Evolutionary conservation across 345 rosid species (phyloP).

Genomic region (Linum tenue): DNA sequence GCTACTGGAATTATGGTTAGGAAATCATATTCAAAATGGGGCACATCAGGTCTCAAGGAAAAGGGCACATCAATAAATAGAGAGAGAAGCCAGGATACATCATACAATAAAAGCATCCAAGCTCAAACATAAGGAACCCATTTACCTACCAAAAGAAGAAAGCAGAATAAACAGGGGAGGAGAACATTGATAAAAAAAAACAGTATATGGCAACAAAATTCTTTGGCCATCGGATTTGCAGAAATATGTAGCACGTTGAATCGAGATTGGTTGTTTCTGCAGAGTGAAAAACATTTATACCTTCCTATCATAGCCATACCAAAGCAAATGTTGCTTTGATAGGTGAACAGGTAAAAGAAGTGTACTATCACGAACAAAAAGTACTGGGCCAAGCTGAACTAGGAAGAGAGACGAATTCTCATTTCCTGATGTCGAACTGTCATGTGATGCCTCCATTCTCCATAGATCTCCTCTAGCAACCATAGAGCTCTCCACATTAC

Average conservation of each 20-base stretch:
- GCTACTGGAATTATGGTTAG: background rate
- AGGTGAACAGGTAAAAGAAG: slow-evolving; percentile 85
- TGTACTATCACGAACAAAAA: slow-evolving; percentile 78
- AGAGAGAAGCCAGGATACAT: too few species aligned
- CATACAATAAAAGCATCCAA: too few species aligned
- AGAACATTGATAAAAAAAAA: slow-evolving; percentile 1
- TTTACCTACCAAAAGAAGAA: background rate
- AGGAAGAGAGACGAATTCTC: slow-evolving; percentile 79
- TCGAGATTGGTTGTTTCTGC: background rate
- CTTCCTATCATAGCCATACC: slow-evolving; percentile 98
- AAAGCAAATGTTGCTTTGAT: slow-evolving; percentile 92
- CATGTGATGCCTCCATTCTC: slow-evolving; percentile 81
- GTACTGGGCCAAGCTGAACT: slow-evolving; percentile 86
- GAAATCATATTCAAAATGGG: background rate
- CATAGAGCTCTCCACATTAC: slow-evolving; percentile 59
- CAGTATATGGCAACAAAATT: too few species aligned
- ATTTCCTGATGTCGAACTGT: slow-evolving; percentile 49
- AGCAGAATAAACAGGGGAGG: background rate
- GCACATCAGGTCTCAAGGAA: background rate
- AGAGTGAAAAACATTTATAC: slow-evolving; percentile 29
- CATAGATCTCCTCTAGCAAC: slow-evolving; percentile 94
- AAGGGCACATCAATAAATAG: background rate
- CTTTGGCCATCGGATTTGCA: background rate
- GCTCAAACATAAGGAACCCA: too few species aligned
- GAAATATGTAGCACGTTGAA: background rate